Conservation (phyloP, 2,329 filamentous ascomycete genomes). For the Calonectria hawksworthii region DNA sequence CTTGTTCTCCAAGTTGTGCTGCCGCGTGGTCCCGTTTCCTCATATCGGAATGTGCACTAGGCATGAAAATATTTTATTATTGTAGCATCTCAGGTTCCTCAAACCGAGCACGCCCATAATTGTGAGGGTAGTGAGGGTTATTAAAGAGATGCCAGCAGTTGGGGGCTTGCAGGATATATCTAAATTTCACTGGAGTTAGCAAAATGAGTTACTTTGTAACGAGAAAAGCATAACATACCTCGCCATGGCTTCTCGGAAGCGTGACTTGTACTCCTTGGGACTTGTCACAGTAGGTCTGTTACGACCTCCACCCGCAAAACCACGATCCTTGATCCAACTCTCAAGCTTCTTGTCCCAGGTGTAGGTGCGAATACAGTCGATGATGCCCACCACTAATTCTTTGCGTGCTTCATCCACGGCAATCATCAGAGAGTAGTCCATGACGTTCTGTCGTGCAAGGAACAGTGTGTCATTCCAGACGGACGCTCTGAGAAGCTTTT, state of each 20-base stretch:
- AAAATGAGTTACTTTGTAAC: neutral
- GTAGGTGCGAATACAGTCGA: conserved; percentile 98
- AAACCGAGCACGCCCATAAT: conserved; percentile 55
- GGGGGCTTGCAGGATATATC: conserved; percentile 81
- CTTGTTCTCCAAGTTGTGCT: neutral
- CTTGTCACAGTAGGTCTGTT: conserved; percentile 95
- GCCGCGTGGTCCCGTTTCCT: neutral
- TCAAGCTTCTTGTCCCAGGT: conserved; percentile 99
- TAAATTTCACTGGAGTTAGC: conserved; percentile 41
- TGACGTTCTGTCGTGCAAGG: conserved; percentile 93
- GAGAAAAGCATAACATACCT: conserved; percentile 68
- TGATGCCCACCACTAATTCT: conserved; percentile 96
- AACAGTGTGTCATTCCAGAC: conserved; percentile 99
- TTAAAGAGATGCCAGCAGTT: conserved; percentile 83
- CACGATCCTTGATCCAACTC: conserved; percentile 98
- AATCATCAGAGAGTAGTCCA: conserved; percentile 99
- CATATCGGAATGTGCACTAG: neutral
- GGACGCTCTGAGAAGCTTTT: conserved; percentile 90
- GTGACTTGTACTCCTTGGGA: conserved; percentile 96
- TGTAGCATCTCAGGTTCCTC: conserved; percentile 54
- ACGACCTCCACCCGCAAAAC: conserved; percentile 80
- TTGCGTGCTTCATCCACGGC: conserved; percentile 92
- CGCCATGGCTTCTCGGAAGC: conserved; percentile 97
- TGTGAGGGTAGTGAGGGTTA: conserved; percentile 55
- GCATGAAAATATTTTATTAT: conserved; percentile 24